Base-by-base conservation (phyloP, 768 basidiomycete genomes). In the Tephrocybe sp. region DNA sequence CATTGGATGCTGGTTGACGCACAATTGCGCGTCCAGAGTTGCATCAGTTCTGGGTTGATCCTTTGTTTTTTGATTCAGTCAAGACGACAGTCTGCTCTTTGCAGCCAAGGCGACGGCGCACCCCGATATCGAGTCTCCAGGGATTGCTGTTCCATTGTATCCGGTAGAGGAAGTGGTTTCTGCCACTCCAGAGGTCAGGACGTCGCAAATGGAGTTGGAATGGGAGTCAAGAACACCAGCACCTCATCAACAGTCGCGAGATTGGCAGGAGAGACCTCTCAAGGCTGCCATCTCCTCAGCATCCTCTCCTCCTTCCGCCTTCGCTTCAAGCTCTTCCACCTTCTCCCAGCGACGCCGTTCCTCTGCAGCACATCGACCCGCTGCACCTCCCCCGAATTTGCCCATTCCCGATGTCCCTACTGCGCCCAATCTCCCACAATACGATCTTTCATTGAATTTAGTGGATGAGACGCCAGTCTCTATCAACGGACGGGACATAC, bases 391-490 rank as follows among this genome's bases (percentile, higher is more conserved):
- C 36, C 88, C 88, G 18, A 80, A 72, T 59, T 78, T 82, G 57
- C 88, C 88, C 42, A 89, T 90, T 50, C 88, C 88, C 42, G 82
- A 72, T 57, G 59, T 88, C 29, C 88, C 88, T 33, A 56, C 63
- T 15, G 56, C 66, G 24, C 59, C 65, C 24, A 49, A 22, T 50
- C 34, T 49, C 45, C 49, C 56, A 9, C 54, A 64, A 41, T 54
- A 58, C 22, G 47, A 56, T 42, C 51, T 63, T 51, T 60, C 61
- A 37, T 30, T 51, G 36, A 52, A 60, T 37, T 57, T 64, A 41
- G 49, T 57, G 4, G 53, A 61, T 41, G 60, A 65, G 27, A 59
- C 60, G 30, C 52, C 50, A 41, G 50, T 62, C 50, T 48, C 49
- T 50, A 56, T 61, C 29, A 59, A 61, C 38, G 62, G 58, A 18